These are phyloP conservation scores for Physcomitrellopsis africana DNA, from an alignment of 225 moss, liverwort and hornwort species.

Conservation along the genomic window DNA sequence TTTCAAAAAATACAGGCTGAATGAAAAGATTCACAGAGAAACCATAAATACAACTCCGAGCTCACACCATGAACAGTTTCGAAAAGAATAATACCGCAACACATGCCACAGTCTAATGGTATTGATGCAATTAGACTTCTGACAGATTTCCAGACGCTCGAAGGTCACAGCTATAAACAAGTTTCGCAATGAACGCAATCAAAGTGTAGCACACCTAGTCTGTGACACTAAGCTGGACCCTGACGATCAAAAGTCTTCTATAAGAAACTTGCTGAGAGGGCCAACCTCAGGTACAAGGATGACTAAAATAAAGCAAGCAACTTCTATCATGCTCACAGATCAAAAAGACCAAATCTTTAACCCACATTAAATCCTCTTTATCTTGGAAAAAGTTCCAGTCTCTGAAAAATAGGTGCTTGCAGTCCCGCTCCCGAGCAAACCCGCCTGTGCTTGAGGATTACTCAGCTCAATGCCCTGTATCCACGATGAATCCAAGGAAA, in stretches of 20 bases:
- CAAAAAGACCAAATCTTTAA: constrained; percentile 8
- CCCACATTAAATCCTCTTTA: constrained; percentile 60
- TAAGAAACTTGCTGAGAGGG: not conserved
- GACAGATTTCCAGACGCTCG: not conserved
- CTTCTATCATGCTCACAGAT: not conserved
- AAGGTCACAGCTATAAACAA: not conserved
- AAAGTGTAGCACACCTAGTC: not conserved
- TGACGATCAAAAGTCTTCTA: not conserved
- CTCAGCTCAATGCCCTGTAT: constrained; percentile 92
- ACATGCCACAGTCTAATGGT: not conserved
- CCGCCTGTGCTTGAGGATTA: constrained; percentile 93
- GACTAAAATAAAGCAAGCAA: constrained; percentile 1
- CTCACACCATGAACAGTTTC: not conserved
- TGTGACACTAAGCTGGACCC: not conserved
- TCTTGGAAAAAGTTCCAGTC: constrained; percentile 93
- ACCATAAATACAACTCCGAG: constrained; percentile 3
- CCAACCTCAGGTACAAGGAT: constrained; percentile 7
- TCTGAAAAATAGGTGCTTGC: constrained; percentile 99
- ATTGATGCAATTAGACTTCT: not conserved
- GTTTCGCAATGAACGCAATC: too few species aligned
- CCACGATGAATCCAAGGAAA: constrained; percentile 10
- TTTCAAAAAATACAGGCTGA: not conserved
- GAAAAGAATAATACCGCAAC: not conserved
- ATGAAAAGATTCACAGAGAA: not conserved
- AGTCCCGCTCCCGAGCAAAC: constrained; percentile 84